These are phyloP conservation scores for Uronychia binucleata DNA, from an alignment of 73 alveolate species.

Conservation along the genomic window DNA sequence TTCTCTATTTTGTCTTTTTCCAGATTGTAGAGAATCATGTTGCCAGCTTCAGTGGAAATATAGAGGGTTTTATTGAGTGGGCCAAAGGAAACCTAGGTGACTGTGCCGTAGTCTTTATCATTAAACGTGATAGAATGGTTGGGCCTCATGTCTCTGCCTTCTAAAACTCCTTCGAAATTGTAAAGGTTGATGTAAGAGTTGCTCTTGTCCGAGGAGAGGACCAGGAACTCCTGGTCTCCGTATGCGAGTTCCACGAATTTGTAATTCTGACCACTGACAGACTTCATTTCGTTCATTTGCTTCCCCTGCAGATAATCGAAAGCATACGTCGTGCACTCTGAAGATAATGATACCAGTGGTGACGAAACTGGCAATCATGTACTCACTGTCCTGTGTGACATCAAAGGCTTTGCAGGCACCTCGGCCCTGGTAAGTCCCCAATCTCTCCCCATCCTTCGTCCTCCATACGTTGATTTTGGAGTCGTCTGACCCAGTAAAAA, in stretches of 20 bases:
- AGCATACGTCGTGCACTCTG: conserved; percentile 63
- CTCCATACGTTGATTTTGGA: conserved; percentile 80
- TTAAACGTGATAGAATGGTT: not conserved
- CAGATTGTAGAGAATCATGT: conserved; percentile 46
- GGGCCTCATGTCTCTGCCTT: conserved; percentile 4
- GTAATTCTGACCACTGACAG: not conserved
- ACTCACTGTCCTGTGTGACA: conserved; percentile 84
- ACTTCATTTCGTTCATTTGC: conserved; percentile 1
- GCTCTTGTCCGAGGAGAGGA: conserved; percentile 14
- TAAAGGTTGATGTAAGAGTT: conserved; percentile 33
- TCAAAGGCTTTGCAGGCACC: conserved; percentile 91
- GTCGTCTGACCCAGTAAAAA: conserved; percentile 90
- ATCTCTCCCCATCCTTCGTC: conserved; percentile 79
- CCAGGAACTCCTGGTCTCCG: conserved; percentile 57
- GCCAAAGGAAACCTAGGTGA: conserved; percentile 76
- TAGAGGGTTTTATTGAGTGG: conserved; percentile 63
- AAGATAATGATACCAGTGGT: conserved; percentile 62
- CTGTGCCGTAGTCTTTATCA: conserved; percentile 37
- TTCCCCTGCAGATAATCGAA: conserved; percentile 7
- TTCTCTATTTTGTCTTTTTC: conserved; percentile 16
- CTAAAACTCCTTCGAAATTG: conserved; percentile 29
- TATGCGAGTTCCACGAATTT: conserved; percentile 52
- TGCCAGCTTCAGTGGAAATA: conserved; percentile 72
- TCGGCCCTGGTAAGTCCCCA: conserved; percentile 82
- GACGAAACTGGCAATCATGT: conserved; percentile 77